These are phyloP conservation scores for Cotoneaster glaucophyllus DNA, from an alignment of 306 rosid species.

Conservation along the genomic window DNA sequence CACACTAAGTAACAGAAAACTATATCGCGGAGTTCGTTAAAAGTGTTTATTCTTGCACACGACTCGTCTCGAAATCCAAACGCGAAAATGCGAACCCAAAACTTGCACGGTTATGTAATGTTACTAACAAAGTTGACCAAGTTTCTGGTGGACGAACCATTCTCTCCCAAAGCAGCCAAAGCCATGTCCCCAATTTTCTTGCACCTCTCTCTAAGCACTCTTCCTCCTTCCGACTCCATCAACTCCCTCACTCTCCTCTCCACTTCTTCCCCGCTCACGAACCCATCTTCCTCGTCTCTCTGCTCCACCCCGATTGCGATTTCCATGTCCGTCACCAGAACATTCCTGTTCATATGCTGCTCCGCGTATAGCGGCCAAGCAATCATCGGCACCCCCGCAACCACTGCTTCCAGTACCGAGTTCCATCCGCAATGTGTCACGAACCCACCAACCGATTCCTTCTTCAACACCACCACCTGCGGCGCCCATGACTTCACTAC, in stretches of 20 bases:
- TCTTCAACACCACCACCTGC: conserved; percentile 25
- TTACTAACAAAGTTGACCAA: conserved; percentile 1
- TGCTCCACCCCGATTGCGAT: conserved; percentile 27
- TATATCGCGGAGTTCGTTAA: too few relatives aligned
- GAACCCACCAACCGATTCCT: conserved; percentile 29
- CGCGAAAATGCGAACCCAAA: background rate
- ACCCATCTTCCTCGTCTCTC: conserved; percentile 25
- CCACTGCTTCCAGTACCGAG: conserved; percentile 31
- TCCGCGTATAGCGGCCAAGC: conserved; percentile 42
- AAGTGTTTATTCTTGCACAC: too few relatives aligned
- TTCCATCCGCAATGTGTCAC: conserved; percentile 43
- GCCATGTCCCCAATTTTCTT: conserved; percentile 19
- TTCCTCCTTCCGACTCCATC: conserved; percentile 28
- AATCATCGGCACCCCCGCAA: conserved; percentile 26
- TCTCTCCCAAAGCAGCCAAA: conserved; percentile 6
- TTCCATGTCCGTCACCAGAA: conserved; percentile 23
- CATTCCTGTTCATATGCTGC: conserved; percentile 30
- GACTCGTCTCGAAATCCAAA: background rate
- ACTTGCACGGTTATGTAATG: background rate
- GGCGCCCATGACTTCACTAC: conserved; percentile 40
- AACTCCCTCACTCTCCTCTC: conserved; percentile 24
- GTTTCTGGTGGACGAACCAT: conserved; percentile 22
- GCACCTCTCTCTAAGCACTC: conserved; percentile 14
- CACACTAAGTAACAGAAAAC: too few relatives aligned
- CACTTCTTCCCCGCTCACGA: conserved; percentile 25